Evolutionary conservation across 768 basidiomycete species (phyloP), one percentile per base, ranked within the genome.

Genomic region (Russula griseocarnosa): DNA sequence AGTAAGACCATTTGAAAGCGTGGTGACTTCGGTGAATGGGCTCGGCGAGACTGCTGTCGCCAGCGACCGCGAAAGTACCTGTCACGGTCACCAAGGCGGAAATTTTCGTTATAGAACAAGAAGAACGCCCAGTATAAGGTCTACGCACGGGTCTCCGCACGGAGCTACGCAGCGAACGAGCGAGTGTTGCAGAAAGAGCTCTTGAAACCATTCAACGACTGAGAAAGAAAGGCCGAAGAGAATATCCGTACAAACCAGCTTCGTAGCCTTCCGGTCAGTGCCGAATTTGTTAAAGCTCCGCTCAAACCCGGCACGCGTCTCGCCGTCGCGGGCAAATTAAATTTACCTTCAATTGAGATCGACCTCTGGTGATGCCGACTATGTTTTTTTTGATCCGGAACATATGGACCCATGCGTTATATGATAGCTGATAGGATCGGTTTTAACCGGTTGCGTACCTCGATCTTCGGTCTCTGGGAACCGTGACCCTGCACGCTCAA

Each of bases 1-100:
- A 14, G 94, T 96, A 62, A 99, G 81, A 65, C 97, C 97, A 79
- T 97, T 98, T 16, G 92, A 81, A 60, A 99, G 88, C 6, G 93
- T 96, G 30, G 94, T 88, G 65, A 93, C 86, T 77, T 98, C 87
- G 51, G 94, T 97, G 67, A 88, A 80, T 58, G 96, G 96, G 56
- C 82, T 78, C 50, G 81, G 77, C 65, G 81, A 71, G 75, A 81
- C 83, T 63, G 84, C 82, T 65, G 90, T 91, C 71, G 90, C 90
- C 71, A 89, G 89, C 69, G 83, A 79, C 73, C 90, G 84, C 74
- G 86, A 74, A 56, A 82, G 73, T 66, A 82, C 79, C 82, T 84
- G 68, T 55, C 24, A 58, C 50, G 22, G n/a, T n/a, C n/a, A 13
- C 40, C 24, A 42, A 7, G 40, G 13, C 3, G 3, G 4, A 58